Evolutionary conservation across 257 asterid genomes (phyloP).

Genomic region (Misopates orontium): DNA sequence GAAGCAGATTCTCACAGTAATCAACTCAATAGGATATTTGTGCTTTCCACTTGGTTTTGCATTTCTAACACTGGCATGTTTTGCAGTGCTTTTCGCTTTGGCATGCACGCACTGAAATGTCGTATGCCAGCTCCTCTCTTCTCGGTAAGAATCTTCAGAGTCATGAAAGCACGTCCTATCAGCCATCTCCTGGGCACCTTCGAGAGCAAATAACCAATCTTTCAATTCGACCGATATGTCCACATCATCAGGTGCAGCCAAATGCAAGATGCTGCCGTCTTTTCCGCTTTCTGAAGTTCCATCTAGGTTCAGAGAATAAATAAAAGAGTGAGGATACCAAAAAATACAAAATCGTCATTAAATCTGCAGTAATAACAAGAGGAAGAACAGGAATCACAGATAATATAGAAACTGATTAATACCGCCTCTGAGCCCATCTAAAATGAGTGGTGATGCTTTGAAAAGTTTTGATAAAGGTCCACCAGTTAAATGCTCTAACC

Average conservation of each 20-base stretch:
- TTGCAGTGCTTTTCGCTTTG: slow-evolving; percentile 70
- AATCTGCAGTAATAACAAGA: slow-evolving; percentile 27
- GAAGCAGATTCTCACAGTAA: slow-evolving; percentile 64
- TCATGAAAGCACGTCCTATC: slow-evolving; percentile 45
- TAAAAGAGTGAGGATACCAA: slow-evolving; percentile 17
- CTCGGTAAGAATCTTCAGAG: slow-evolving; percentile 56
- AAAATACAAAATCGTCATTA: slow-evolving; percentile 19
- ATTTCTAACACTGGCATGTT: slow-evolving; percentile 36
- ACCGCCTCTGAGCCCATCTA: slow-evolving; percentile 58
- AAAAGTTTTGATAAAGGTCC: slow-evolving; percentile 92
- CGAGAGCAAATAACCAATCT: slow-evolving; percentile 97
- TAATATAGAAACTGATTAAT: slow-evolving; percentile 34
- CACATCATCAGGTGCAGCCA: slow-evolving; percentile 92
- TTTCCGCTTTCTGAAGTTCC: slow-evolving; percentile 47
- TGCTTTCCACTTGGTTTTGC: slow-evolving; percentile 40
- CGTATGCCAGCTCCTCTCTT: slow-evolving; percentile 90
- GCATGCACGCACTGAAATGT: slow-evolving; percentile 63
- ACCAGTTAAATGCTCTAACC: slow-evolving; percentile 72
- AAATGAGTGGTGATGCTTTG: slow-evolving; percentile 57
- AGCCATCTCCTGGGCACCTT: slow-evolving; percentile 70
- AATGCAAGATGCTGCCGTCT: slow-evolving; percentile 47
- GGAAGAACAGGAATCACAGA: slow-evolving; percentile 27
- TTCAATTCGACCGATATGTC: slow-evolving; percentile 73
- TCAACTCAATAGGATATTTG: slow-evolving; percentile 73
- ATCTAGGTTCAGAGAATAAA: slow-evolving; percentile 42